A percentile compares a stretch with the other conserved stretches of the same genome.
Conservation (phyloP, 23 red algal species). For the Pyropia haitanensis region DNA sequence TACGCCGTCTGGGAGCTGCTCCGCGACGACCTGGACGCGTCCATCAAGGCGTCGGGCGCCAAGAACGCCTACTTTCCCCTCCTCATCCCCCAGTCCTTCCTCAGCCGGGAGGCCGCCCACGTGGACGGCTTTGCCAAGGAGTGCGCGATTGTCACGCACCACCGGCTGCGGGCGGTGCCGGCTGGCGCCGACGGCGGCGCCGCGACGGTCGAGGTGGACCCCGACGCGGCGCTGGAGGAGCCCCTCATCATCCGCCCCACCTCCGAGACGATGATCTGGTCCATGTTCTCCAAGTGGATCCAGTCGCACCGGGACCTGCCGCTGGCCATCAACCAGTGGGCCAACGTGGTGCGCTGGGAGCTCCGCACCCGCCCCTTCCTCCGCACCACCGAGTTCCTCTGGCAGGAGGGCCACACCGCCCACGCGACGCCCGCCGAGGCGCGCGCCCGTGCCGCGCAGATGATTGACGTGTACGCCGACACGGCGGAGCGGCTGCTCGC, state of each 20-base stretch:
- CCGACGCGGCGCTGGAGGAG: conserved; percentile 79
- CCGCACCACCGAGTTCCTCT: conserved; percentile 92
- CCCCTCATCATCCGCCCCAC: conserved; percentile 89
- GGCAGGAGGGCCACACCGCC: conserved; percentile 99
- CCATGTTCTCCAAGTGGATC: conserved; percentile 96
- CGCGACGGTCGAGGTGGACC: conserved; percentile 62
- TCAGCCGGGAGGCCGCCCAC: conserved; percentile 85
- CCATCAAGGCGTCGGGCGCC: conserved; percentile 73
- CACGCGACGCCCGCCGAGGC: conserved; percentile 70
- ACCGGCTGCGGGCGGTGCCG: conserved; percentile 58
- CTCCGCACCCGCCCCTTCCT: conserved; percentile 97
- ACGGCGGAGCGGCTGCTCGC: conserved; percentile 56
- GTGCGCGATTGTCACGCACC: conserved; percentile 95
- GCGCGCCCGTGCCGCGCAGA: conserved; percentile 56
- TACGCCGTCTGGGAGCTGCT: conserved; percentile 89
- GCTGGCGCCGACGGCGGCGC: conserved; percentile 19
- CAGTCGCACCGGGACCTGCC: conserved; percentile 89
- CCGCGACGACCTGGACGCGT: conserved; percentile 57
- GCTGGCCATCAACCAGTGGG: conserved; percentile 92
- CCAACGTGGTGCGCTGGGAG: conserved; percentile 97
- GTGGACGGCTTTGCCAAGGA: conserved; percentile 99
- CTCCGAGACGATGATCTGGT: conserved; percentile 92
- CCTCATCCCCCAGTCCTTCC: conserved; percentile 95
- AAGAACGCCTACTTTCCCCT: conserved; percentile 95
- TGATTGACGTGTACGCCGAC: conserved; percentile 76